Conservation (phyloP, 306 rosid genomes). For the Lathyrus aphaca region DNA sequence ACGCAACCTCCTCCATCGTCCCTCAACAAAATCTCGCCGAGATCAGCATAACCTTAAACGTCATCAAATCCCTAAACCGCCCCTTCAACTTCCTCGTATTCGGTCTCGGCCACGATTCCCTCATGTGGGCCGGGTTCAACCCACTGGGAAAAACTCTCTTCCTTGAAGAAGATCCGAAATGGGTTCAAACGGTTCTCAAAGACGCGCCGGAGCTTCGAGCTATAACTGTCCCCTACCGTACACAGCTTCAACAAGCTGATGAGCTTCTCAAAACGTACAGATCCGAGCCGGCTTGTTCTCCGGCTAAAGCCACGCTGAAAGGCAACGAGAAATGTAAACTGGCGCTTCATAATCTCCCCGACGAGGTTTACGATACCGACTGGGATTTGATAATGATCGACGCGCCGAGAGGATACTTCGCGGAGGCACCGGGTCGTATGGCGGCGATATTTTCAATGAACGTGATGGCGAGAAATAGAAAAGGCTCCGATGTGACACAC, state of each 20-base stretch:
- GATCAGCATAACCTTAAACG: slow-evolving; percentile 58
- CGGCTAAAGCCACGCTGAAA: slow-evolving; percentile 45
- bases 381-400: slow-evolving; percentile 92
- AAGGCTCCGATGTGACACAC: slow-evolving; percentile 80
- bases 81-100: slow-evolving; percentile 75
- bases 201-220: slow-evolving; percentile 60
- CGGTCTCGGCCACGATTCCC: slow-evolving; percentile 82
- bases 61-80: slow-evolving; percentile 52
- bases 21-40: slow-evolving; percentile 72
- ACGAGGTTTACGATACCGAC: slow-evolving; percentile 64
- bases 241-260: slow-evolving; percentile 69
- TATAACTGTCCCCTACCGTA: slow-evolving; percentile 55
- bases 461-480: slow-evolving; percentile 71
- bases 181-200: slow-evolving; percentile 72
- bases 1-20: slow-evolving; percentile 63
- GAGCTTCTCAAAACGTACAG: slow-evolving; percentile 49
- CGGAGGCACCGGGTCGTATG: slow-evolving; percentile 90
- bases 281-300: slow-evolving; percentile 54
- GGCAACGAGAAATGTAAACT: slow-evolving; percentile 61
- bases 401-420: slow-evolving; percentile 76
- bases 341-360: slow-evolving; percentile 66
- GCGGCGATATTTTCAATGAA: slow-evolving; percentile 76
- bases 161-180: slow-evolving; percentile 84
- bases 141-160: slow-evolving; percentile 70
- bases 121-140: slow-evolving; percentile 85